Evolutionary conservation across 192 early-diverging fungal species (phyloP).

Genomic region (Rhizoclosmatium sp.): DNA sequence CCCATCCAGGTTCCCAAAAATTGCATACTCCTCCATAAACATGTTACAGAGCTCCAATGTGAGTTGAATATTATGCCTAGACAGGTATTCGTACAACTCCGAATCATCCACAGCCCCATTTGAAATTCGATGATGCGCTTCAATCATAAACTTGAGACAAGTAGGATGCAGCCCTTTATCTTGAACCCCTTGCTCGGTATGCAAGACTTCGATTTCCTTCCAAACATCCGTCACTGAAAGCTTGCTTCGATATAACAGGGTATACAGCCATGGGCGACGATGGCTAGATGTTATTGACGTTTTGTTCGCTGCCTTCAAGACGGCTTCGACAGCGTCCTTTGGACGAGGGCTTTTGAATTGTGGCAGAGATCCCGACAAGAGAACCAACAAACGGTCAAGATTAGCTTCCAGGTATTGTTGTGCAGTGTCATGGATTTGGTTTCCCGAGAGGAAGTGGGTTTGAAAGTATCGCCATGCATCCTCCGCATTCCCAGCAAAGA

Average conservation of each 20-base stretch:
- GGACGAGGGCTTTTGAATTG: neutral
- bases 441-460: no score
- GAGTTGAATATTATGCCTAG: neutral
- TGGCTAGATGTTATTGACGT: neutral
- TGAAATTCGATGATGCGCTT: neutral
- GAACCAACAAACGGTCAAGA: neutral
- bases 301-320: neutral
- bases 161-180: neutral
- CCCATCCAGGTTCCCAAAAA: neutral
- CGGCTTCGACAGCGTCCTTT: neutral
- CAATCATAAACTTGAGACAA: neutral
- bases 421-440: neutral
- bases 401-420: neutral
- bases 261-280: neutral
- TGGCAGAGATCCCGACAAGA: neutral
- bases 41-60: neutral
- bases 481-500: no score
- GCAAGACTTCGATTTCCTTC: neutral
- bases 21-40: conserved; percentile 11
- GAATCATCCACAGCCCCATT: neutral
- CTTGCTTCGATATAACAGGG: neutral
- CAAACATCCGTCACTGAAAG: neutral
- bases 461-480: no score
- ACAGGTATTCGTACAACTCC: neutral
- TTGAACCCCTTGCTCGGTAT: neutral